These are phyloP conservation scores for Mortierella antarctica DNA, from an alignment of 192 early-diverging fungal genomes.

Conservation along the genomic window DNA sequence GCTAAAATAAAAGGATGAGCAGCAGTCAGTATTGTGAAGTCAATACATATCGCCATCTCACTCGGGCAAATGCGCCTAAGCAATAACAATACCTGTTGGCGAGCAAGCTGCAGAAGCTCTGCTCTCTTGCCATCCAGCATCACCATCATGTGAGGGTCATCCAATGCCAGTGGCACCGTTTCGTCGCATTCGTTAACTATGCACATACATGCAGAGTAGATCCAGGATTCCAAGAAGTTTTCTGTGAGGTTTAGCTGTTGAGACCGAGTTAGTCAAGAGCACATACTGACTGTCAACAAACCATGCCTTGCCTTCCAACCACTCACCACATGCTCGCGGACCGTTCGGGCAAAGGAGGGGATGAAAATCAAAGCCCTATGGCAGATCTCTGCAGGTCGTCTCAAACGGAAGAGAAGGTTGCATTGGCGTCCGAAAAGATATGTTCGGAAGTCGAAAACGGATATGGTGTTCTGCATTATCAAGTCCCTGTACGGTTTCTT, in stretches of 20 bases:
- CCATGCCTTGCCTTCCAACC: too few species aligned
- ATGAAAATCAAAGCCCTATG: constrained; percentile 80
- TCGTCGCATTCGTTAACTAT: constrained; percentile 86
- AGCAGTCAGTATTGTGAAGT: not conserved
- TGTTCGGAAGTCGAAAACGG: constrained; percentile 96
- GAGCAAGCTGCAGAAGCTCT: constrained; percentile 77
- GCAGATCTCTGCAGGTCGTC: constrained; percentile 74
- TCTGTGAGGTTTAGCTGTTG: constrained; percentile 59
- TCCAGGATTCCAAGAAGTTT: constrained; percentile 82
- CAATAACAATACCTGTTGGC: constrained; percentile 71
- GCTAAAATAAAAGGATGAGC: constrained; percentile 49
- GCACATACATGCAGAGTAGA: constrained; percentile 81
- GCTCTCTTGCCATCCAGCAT: constrained; percentile 80
- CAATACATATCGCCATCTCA: too few species aligned
- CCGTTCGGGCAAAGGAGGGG: constrained; percentile 72
- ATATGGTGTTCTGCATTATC: constrained; percentile 91
- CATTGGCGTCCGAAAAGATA: constrained; percentile 96
- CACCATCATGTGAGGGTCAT: constrained; percentile 55
- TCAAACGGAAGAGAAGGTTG: constrained; percentile 76
- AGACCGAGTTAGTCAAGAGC: too few species aligned
- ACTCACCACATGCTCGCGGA: constrained; percentile 77
- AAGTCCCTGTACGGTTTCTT: constrained; percentile 87
- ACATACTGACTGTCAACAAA: too few species aligned
- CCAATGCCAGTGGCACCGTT: constrained; percentile 60
- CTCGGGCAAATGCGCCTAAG: too few species aligned